These are phyloP conservation scores for Lachancea nothofagi DNA, from an alignment of 805 yeast genomes.

Conservation along the genomic window DNA sequence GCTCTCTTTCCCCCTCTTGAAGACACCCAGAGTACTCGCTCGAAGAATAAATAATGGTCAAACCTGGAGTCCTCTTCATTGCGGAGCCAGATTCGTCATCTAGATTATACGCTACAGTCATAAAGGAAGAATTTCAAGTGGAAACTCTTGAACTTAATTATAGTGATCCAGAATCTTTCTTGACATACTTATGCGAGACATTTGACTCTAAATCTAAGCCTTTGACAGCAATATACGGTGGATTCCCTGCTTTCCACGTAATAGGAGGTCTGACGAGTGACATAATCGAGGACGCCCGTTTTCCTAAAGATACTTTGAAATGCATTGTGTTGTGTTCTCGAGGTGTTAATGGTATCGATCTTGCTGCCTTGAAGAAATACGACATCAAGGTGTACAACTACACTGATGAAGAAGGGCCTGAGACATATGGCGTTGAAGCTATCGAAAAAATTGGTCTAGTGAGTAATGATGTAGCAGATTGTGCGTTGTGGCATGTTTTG, in stretches of 20 bases:
- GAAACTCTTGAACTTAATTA: constrained; percentile 14
- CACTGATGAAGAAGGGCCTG: constrained; percentile 18
- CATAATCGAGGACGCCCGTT: constrained; percentile 33
- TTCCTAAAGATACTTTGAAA: constrained; percentile 40
- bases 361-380: constrained; percentile 34
- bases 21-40: too few species aligned
- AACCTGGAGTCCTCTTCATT: constrained; percentile 21
- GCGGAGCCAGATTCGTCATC: constrained; percentile 19
- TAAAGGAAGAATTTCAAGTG: constrained; percentile 14
- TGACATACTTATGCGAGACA: constrained; percentile 13
- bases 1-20: too few species aligned
- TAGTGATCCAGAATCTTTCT: constrained; percentile 12
- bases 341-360: constrained; percentile 50
- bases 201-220: constrained; percentile 13
- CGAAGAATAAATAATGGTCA: too few species aligned
- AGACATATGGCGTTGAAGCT: constrained; percentile 4
- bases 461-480: constrained; percentile 61
- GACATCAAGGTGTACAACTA: constrained; percentile 44
- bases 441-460: constrained; percentile 35
- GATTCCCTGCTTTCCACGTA: constrained; percentile 49
- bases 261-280: constrained; percentile 47
- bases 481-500: constrained; percentile 51
- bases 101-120: constrained; percentile 9
- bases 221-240: constrained; percentile 49
- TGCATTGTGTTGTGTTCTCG: constrained; percentile 52